Evolutionary conservation across 345 rosid species (phyloP), one percentile per base, ranked within the genome.

Genomic region (Pugionium dolabratum): DNA sequence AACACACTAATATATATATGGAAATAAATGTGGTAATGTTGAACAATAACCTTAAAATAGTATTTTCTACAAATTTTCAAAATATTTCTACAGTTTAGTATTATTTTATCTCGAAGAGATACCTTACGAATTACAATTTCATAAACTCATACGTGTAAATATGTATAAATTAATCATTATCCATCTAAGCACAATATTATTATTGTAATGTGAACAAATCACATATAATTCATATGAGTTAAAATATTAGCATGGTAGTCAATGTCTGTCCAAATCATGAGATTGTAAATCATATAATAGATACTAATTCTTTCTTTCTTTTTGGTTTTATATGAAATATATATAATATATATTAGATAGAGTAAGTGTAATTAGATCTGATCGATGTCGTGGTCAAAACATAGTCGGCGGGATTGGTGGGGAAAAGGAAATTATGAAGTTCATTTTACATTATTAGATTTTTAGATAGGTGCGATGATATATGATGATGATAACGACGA

Each of bases 351-450:
- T 63, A 62, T 25, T 63, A 40, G 39, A 55, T 64, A 51, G 49
- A 34, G 37, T 58, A 3, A 59, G 55, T 42, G 60, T 59, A 51
- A 59, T 59, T 66, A 73, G 77, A 66, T 73, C 71, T 65, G 67
- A 52, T 66, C 61, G 62, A 29, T 58, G 66, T 59, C 71, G 54
- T 65, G 42, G 54, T 72, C 66, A 52, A 57, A 72, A 72, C 61
- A 59, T 72, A 59, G 58, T 59, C 56, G 31, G 50, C 76, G 71
- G 55, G 50, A 65, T 59, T 72, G 61, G 67, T 72, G 67, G 66
- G 66, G 47, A 42, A 31, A 46, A 27, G 25, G 2, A 57, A 41
- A 64, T 28, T 57, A 32, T 49, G 41, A 53, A 64, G 60, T 57
- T 59, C 58, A 54, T 18, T 36, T 72, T 72, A 72, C 64, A 64